Conservation (phyloP, 257 asterid genomes). For the Fraxinus cuspidata region DNA sequence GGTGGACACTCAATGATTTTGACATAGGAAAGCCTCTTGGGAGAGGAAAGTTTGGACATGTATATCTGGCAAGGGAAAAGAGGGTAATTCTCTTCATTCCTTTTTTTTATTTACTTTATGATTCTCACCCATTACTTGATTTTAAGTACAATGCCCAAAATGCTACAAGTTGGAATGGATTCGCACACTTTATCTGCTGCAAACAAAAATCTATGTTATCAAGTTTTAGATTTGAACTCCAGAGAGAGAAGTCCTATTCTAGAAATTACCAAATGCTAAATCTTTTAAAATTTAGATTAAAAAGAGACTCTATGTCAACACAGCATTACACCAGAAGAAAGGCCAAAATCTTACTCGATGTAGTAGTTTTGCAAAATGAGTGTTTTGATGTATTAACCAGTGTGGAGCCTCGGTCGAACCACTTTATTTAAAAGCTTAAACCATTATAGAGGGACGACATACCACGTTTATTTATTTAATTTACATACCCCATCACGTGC, state of each 20-base stretch:
- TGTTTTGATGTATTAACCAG: not conserved
- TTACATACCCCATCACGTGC: not conserved
- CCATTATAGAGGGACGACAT: not conserved
- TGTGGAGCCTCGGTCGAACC: not conserved
- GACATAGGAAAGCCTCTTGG: constrained; percentile 95
- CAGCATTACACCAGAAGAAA: not conserved
- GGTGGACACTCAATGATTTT: constrained; percentile 76
- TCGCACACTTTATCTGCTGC: not conserved
- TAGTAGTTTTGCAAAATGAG: not conserved
- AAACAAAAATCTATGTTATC: not conserved
- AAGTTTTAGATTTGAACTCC: not conserved
- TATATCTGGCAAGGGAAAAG: constrained; percentile 82
- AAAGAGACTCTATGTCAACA: not conserved
- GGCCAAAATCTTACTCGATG: not conserved
- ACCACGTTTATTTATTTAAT: not conserved
- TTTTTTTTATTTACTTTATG: not conserved
- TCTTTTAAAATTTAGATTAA: not conserved
- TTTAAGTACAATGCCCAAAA: not conserved
- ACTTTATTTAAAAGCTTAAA: not conserved
- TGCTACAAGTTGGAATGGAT: not conserved
- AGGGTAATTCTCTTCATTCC: constrained; percentile 47
- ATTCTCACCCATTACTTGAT: constrained; percentile 5
- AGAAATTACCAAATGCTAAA: not conserved
- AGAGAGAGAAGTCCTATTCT: not conserved
- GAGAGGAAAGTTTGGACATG: constrained; percentile 91